Conservation (phyloP, 306 rosid species). For the Gynostemma pentaphyllum region DNA sequence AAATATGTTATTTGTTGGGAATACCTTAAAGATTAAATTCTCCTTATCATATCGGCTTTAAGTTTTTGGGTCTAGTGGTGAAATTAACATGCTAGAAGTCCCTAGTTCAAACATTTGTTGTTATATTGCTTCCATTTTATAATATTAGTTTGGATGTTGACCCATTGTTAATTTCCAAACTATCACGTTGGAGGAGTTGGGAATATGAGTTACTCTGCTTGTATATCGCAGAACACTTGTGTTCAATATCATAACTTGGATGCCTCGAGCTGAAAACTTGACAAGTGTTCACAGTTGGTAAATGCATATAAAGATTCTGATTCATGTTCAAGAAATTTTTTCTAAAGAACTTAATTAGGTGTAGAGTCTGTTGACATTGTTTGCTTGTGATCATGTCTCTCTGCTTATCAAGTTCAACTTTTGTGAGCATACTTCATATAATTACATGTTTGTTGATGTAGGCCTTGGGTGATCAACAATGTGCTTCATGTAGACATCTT, state of each 20-base stretch:
- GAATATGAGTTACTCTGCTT: too few species aligned
- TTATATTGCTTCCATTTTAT: too few species aligned
- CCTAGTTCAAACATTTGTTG: too few species aligned
- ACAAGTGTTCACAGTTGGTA: neutral
- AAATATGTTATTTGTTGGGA: neutral
- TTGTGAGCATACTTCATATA: neutral
- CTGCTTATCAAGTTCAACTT: neutral
- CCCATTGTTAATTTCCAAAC: too few species aligned
- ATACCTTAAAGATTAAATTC: too few species aligned
- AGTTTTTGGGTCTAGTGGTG: too few species aligned
- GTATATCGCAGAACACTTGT: conserved; percentile 4
- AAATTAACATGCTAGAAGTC: too few species aligned
- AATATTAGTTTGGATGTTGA: too few species aligned
- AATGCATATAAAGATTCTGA: conserved; percentile 3
- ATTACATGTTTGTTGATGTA: neutral
- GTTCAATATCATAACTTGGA: neutral
- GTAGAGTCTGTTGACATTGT: neutral
- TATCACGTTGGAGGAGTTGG: too few species aligned
- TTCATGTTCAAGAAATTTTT: neutral
- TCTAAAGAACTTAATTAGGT: neutral
- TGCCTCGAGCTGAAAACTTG: neutral
- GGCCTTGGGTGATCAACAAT: conserved; percentile 9
- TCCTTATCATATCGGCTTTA: too few species aligned
- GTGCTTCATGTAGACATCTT: conserved; percentile 17
- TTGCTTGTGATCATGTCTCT: neutral